Evolutionary conservation across 2,329 filamentous ascomycete species (phyloP).

Genomic region (Lasiodiplodia sp.): DNA sequence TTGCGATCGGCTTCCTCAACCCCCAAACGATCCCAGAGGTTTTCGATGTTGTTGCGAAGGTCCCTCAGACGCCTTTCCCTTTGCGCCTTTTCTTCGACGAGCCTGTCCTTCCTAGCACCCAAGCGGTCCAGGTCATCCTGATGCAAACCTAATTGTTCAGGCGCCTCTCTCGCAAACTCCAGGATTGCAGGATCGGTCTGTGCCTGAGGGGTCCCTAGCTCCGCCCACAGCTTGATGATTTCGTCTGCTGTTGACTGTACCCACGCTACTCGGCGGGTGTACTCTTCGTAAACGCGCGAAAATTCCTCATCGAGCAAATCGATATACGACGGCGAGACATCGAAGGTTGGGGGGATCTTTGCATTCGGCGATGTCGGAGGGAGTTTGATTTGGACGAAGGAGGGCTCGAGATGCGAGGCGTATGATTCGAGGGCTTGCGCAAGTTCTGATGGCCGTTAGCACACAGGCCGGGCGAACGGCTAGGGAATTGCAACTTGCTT

Average conservation of each 20-base stretch:
- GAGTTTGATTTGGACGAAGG: constrained; percentile 84
- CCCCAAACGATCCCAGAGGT: constrained; percentile 86
- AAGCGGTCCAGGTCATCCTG: constrained; percentile 82
- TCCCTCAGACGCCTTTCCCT: constrained; percentile 82
- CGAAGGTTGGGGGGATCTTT: constrained; percentile 81
- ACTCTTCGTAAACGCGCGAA: constrained; percentile 94
- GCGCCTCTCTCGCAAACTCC: constrained; percentile 86
- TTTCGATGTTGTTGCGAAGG: constrained; percentile 78
- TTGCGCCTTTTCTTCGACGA: constrained; percentile 85
- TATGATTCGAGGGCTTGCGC: constrained; percentile 94
- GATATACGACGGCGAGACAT: constrained; percentile 90
- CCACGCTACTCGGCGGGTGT: constrained; percentile 78
- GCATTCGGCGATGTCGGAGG: constrained; percentile 82
- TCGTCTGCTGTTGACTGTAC: constrained; percentile 80
- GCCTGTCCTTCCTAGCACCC: constrained; percentile 76
- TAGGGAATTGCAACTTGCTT: constrained; percentile 64
- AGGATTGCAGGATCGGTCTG: constrained; percentile 90
- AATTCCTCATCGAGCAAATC: constrained; percentile 89
- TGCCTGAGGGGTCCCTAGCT: constrained; percentile 90
- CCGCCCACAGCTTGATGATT: constrained; percentile 94
- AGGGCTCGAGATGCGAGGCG: constrained; percentile 90
- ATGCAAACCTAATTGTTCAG: constrained; percentile 92
- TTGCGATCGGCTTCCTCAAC: constrained; percentile 84
- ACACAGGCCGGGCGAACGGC: background rate
- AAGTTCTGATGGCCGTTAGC: constrained; percentile 68